Evolutionary conservation across 1,139 yeast species (phyloP).

Genomic region (Arxiozyma telluris): DNA sequence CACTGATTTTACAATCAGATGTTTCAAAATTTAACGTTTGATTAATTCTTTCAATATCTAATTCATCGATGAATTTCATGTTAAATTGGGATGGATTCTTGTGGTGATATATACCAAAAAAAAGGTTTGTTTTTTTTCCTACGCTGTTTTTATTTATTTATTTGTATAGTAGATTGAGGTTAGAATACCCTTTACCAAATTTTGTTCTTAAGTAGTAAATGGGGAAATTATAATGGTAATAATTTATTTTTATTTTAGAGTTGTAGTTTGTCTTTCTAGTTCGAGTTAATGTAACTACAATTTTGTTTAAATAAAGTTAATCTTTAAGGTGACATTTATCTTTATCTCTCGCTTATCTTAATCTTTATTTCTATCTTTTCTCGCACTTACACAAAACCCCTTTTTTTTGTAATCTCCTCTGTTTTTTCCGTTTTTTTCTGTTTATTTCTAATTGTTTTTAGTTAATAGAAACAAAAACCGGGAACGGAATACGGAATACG

Average conservation of each 20-base stretch:
- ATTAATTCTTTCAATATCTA: slow-evolving; percentile 80
- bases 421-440: neutral
- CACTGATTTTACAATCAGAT: slow-evolving; percentile 75
- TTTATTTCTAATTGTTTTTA: too few species aligned
- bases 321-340: neutral
- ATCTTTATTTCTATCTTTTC: neutral
- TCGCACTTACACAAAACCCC: neutral
- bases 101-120: neutral
- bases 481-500: too few species aligned
- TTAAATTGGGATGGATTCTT: neutral
- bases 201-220: neutral
- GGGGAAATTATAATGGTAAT: too few species aligned
- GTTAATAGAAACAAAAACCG: too few species aligned
- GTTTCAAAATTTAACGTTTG: slow-evolving; percentile 83
- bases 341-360: too few species aligned
- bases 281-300: too few species aligned
- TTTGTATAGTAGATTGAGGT: neutral
- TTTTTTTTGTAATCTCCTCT: too few species aligned
- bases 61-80: slow-evolving; percentile 75
- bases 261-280: neutral
- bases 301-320: neutral
- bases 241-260: too few species aligned
- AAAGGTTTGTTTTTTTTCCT: too few species aligned
- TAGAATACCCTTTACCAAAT: too few species aligned
- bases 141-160: neutral